Base-by-base conservation (phyloP, 352 stramenopile species). In the Globisporangium carolinianum region DNA sequence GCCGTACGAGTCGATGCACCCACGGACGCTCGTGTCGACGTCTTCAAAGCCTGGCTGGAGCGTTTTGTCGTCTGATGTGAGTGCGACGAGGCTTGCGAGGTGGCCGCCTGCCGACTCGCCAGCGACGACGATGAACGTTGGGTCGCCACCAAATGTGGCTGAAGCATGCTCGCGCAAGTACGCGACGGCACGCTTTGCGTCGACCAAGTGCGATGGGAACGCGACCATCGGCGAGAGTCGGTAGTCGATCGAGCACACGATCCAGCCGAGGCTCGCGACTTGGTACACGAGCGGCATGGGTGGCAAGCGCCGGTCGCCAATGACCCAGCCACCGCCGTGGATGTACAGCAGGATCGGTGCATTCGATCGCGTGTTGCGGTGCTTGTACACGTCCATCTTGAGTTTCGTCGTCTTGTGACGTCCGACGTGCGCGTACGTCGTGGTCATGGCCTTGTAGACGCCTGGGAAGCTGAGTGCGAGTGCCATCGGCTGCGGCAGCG, bases 161-260 rank as follows among this genome's bases (percentile, higher is more conserved):
- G 61, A 54, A 1, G 71, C 76, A 49, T 84, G 68, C 10, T 66
- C 63, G n/a, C 79, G 75, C 38, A 90, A 53, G 57, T 82, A 91
- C 14, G 82, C 82, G 39, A 90, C 68, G 0, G 79, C 79, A 10
- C 80, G 79, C 62, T 91, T 91, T 14, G 69, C 62, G 58, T 91
- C 82, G 18, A 87, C 81, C 42, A 91, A 55, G 35, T 89, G 77
- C 39, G 82, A 70, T 0, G 82, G 82, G 56, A 90, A 91, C 6
- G 70, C 65, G 10, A 82, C 73, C 38, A 81, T 85, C 5, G 79
- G 82, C 0, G 79, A 89, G 46, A 88, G 62, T 2, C 83, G 82
- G 57, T 91, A 91, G 65, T 91, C 82, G 15, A 91, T 78, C 42
- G 79, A 75, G 49, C 79, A 90, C 14, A 91, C 69, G n/a, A 90